phyloP scores from a whole-genome alignment of 169 alveolate genomes.

The Plasmodium fragile region DNA sequence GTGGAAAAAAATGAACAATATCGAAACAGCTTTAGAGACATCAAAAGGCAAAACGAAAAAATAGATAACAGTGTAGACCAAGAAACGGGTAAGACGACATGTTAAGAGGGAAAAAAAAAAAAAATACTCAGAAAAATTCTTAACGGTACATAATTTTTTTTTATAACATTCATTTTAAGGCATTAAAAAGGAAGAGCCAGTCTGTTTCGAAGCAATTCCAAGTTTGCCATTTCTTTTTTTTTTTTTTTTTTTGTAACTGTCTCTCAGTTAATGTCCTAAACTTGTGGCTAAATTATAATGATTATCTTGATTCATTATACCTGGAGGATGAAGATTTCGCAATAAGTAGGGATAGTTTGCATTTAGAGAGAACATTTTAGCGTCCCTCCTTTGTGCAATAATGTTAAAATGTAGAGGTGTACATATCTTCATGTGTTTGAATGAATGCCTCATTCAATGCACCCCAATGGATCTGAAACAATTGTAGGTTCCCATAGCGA shows the following conservation, averaged over 20 bases:
- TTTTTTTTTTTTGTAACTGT: background rate
- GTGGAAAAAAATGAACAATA: slow-evolving; percentile 17
- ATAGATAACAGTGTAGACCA: slow-evolving; percentile 19
- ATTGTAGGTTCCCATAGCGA: slow-evolving; percentile 27
- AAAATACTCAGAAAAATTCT: slow-evolving; percentile 15
- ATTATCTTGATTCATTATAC: slow-evolving; percentile 52
- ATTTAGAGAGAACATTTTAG: background rate
- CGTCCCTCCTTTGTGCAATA: background rate
- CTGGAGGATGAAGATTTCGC: slow-evolving; percentile 53
- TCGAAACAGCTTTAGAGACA: slow-evolving; percentile 10
- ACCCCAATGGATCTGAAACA: background rate
- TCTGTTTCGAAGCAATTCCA: background rate
- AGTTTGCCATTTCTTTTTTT: slow-evolving; percentile 14
- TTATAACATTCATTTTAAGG: slow-evolving; percentile 2
- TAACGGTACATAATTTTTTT: background rate
- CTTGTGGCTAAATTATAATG: slow-evolving; percentile 64
- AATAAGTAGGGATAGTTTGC: slow-evolving; percentile 25
- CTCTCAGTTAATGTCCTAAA: slow-evolving; percentile 44
- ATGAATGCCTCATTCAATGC: background rate
- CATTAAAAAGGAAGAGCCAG: background rate
- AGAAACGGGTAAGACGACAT: slow-evolving; percentile 23
- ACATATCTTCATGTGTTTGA: background rate
- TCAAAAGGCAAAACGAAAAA: background rate
- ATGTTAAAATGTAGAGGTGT: background rate
- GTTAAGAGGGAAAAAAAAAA: slow-evolving; percentile 19